These are phyloP conservation scores for Diplocarpon mali DNA, from an alignment of 2,329 filamentous ascomycete genomes.

Conservation along the genomic window DNA sequence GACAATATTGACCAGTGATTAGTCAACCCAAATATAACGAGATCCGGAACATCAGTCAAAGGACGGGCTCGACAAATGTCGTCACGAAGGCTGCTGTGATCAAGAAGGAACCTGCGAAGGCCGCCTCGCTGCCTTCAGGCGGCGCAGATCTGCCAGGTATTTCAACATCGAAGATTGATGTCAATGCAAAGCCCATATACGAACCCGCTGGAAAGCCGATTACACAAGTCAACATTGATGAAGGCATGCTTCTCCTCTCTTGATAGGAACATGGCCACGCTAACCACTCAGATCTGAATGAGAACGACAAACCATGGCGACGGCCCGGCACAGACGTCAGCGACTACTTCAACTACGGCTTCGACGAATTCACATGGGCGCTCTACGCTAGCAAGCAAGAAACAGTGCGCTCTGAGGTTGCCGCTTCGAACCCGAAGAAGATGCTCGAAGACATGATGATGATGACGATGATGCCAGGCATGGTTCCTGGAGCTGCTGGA, in stretches of 20 bases:
- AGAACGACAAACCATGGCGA: conserved; percentile 89
- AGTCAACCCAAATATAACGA: conserved; percentile 54
- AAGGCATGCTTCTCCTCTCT: conserved; percentile 32
- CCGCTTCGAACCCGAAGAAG: conserved; percentile 61
- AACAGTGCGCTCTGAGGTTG: conserved; percentile 63
- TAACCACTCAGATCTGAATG: conserved; percentile 45
- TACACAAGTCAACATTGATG: conserved; percentile 63
- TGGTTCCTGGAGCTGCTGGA: conserved; percentile 31
- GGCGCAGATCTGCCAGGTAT: conserved; percentile 47
- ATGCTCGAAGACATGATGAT: conserved; percentile 67
- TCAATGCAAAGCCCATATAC: conserved; percentile 73
- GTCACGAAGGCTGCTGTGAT: conserved; percentile 33
- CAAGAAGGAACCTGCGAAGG: conserved; percentile 36
- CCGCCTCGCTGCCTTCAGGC: conserved; percentile 31
- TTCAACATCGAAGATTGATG: conserved; percentile 72
- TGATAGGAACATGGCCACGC: neutral
- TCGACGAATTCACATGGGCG: conserved; percentile 97
- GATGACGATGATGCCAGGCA: conserved; percentile 39
- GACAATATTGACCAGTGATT: conserved; percentile 11
- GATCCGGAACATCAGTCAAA: conserved; percentile 53
- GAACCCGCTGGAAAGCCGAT: conserved; percentile 71
- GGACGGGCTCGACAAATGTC: conserved; percentile 42
- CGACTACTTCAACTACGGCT: conserved; percentile 98
- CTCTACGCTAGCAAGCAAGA: conserved; percentile 88
- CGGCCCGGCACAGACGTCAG: conserved; percentile 88